Percentiles rank a stretch among this genome's conserved stretches.
Evolutionary conservation across 345 rosid genomes (phyloP).

Genomic region (Cardiospermum halicacabum): DNA sequence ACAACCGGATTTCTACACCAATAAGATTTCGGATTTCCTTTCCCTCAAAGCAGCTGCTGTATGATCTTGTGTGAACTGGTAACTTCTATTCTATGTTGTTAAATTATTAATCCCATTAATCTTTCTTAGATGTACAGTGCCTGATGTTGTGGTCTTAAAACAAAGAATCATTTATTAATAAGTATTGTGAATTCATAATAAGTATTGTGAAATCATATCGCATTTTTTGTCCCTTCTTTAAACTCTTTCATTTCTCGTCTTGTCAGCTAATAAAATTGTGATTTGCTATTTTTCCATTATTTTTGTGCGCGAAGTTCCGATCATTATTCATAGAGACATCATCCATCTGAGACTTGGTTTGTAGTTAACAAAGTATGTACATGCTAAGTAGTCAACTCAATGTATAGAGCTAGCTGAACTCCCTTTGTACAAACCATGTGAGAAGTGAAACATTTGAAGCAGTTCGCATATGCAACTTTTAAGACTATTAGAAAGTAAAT

Average conservation of each 20-base stretch:
- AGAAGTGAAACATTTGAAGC: constrained; percentile 34
- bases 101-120: background rate
- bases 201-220: background rate
- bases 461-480: constrained; percentile 28
- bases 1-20: constrained; percentile 87
- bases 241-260: background rate
- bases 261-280: too few species aligned
- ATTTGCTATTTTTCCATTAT: too few species aligned
- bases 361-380: background rate
- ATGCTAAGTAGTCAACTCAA: too few species aligned
- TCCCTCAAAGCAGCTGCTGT: constrained; percentile 66
- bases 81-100: background rate
- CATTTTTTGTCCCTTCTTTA: background rate
- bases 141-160: background rate
- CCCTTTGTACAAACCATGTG: background rate
- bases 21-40: constrained; percentile 76
- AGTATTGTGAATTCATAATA: background rate
- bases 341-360: background rate
- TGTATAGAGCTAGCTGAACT: background rate
- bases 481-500: too few species aligned
- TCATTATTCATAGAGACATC: background rate
- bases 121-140: background rate
- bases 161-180: too few species aligned
- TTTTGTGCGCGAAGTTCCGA: background rate
- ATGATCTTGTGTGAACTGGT: constrained; percentile 27